These are phyloP conservation scores for Blastocladiella emersonii DNA, from an alignment of 371 early-diverging fungal genomes.

Conservation along the genomic window DNA sequence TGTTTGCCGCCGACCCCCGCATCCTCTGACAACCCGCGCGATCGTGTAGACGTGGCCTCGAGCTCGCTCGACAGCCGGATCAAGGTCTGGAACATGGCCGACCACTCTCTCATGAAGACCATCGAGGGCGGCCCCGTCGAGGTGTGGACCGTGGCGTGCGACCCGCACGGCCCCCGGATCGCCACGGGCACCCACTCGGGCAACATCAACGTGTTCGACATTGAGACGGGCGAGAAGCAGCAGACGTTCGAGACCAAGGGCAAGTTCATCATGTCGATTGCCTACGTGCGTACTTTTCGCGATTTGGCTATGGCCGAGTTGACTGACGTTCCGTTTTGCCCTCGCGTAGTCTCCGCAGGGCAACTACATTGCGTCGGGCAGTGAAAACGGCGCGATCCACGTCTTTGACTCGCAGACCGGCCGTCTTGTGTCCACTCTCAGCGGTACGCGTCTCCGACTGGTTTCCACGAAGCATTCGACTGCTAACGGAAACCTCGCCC, in stretches of 20 bases:
- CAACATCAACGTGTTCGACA: slow-evolving; percentile 46
- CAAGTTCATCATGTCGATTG: slow-evolving; percentile 59
- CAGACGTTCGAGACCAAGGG: slow-evolving; percentile 47
- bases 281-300: slow-evolving; percentile 35
- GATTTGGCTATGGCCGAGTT: too few relatives aligned
- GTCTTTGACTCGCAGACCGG: slow-evolving; percentile 56
- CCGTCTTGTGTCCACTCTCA: slow-evolving; percentile 47
- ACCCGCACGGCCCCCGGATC: slow-evolving; percentile 52
- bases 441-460: too few relatives aligned
- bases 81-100: slow-evolving; percentile 57
- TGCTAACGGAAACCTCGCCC: too few relatives aligned
- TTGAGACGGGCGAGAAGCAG: slow-evolving; percentile 47
- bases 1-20: not conserved
- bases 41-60: slow-evolving; percentile 42
- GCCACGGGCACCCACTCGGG: slow-evolving; percentile 65
- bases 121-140: slow-evolving; percentile 53
- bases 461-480: too few relatives aligned
- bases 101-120: slow-evolving; percentile 28
- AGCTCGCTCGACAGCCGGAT: slow-evolving; percentile 68
- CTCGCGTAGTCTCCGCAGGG: slow-evolving; percentile 20
- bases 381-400: slow-evolving; percentile 59
- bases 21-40: not conserved
- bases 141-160: slow-evolving; percentile 59
- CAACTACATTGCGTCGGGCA: slow-evolving; percentile 54
- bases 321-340: too few relatives aligned